Evolutionary conservation across 225 moss, liverwort and hornwort genomes (phyloP), one percentile per base, ranked within the genome.

Genomic region (Pleurozium schreberi): DNA sequence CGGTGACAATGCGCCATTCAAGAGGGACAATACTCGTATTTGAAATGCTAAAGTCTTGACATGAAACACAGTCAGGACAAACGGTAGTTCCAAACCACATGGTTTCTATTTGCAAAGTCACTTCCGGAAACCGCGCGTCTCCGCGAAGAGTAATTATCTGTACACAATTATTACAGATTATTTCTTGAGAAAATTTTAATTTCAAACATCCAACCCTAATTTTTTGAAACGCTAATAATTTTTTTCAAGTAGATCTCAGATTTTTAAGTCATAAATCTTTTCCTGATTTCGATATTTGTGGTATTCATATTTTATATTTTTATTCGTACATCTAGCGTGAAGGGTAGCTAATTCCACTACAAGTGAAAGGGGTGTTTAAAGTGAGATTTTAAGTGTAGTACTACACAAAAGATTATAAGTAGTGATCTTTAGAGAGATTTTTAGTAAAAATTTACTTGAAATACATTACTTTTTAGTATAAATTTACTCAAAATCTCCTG

Each of bases 1-100:
- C 92, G 1, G 92, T 93, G 47, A 93, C 92, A 77, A 94, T 89
- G 34, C 90, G 87, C 92, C 92, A 94, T 81, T 92, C 84, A 15
- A 93, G 69, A 13, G 90, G 92, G 61, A 89, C 86, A 74, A 93
- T 77, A 75, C 90, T 94, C 1, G 90, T 88, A 57, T 94, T 94
- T 76, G 91, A 91, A 89, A 94, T 94, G 57, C 84, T 92, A 28
- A 93, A 94, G 79, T 92, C 67, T 91, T 92, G 90, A 45, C 91
- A 90, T 82, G 64, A 59, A 2, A 91, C 73, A 84, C 36, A 84
- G 30, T 92, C 86, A 0, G 89, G 93, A 49, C 89, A 93, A 61
- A 93, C 43, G 1, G 90, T 43, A 19, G 43, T 88, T 68, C 91
- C 92, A 75, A 94, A 94, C 87, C 88, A 93, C 40, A 94, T 85